A percentile compares a stretch with the other conserved stretches of the same genome.
These are phyloP conservation scores for Trichophyton verrucosum DNA, from an alignment of 2,329 filamentous ascomycete species.

Conservation along the genomic window DNA sequence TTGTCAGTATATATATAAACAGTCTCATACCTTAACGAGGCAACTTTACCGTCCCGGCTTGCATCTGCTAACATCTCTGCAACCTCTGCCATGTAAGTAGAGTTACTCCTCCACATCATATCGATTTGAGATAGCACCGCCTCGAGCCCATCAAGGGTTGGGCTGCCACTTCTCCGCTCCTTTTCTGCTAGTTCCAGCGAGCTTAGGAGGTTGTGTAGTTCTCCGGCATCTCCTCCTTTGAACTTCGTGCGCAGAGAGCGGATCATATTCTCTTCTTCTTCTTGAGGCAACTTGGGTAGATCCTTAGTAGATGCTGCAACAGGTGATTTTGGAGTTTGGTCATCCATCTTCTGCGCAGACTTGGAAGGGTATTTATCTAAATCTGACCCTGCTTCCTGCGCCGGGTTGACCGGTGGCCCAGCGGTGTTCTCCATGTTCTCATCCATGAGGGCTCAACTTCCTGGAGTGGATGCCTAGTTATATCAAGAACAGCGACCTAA, in stretches of 20 bases:
- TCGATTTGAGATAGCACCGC: constrained; percentile 21
- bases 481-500: neutral
- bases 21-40: neutral
- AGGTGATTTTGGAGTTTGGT: constrained; percentile 6
- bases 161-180: constrained; percentile 15
- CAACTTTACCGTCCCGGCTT: constrained; percentile 32
- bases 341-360: neutral
- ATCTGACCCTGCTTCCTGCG: neutral
- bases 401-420: neutral
- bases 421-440: neutral
- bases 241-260: constrained; percentile 23
- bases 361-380: neutral
- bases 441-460: neutral
- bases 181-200: constrained; percentile 22
- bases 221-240: constrained; percentile 17
- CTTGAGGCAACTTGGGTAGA: constrained; percentile 12
- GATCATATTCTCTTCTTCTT: constrained; percentile 27
- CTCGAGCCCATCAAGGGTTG: constrained; percentile 18
- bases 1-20: neutral
- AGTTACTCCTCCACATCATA: constrained; percentile 28
- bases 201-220: constrained; percentile 20
- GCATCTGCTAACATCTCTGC: constrained; percentile 31
- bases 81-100: constrained; percentile 24
- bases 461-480: neutral
- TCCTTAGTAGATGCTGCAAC: constrained; percentile 15